Conservation (phyloP, 192 early-diverging fungal species). For the Glomus cerebriforme region DNA sequence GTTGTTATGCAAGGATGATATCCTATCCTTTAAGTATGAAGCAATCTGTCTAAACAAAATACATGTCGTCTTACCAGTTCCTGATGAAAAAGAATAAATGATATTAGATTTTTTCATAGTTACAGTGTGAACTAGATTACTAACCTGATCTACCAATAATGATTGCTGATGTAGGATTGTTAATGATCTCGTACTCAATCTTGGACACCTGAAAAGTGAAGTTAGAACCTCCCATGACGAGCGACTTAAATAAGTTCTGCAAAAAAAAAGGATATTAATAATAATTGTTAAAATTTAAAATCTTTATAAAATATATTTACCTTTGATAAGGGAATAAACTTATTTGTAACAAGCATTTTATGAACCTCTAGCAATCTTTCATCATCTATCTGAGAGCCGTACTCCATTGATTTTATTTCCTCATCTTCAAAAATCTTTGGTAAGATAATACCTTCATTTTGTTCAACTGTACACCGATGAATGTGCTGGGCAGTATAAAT, state of each 20-base stretch:
- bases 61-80: conserved; percentile 19
- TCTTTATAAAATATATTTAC: neutral
- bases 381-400: neutral
- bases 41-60: conserved; percentile 25
- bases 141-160: conserved; percentile 27
- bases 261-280: neutral
- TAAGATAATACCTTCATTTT: neutral
- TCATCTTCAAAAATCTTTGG: neutral
- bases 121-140: neutral
- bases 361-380: conserved; percentile 11
- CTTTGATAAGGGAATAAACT: conserved; percentile 17
- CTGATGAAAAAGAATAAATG: neutral
- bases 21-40: neutral
- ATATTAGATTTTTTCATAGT: neutral
- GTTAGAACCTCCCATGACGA: neutral
- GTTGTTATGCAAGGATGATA: neutral
- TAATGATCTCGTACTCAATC: conserved; percentile 16
- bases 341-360: conserved; percentile 25
- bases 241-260: conserved; percentile 9
- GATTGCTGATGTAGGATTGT: conserved; percentile 7
- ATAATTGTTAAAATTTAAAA: neutral
- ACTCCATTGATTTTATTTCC: neutral
- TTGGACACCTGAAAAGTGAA: conserved; percentile 24
- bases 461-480: neutral
- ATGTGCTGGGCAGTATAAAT: neutral